Evolutionary conservation across 2,329 filamentous ascomycete genomes (phyloP), one percentile per base, ranked within the genome.

Genomic region (Trichoderma endophyticum): DNA sequence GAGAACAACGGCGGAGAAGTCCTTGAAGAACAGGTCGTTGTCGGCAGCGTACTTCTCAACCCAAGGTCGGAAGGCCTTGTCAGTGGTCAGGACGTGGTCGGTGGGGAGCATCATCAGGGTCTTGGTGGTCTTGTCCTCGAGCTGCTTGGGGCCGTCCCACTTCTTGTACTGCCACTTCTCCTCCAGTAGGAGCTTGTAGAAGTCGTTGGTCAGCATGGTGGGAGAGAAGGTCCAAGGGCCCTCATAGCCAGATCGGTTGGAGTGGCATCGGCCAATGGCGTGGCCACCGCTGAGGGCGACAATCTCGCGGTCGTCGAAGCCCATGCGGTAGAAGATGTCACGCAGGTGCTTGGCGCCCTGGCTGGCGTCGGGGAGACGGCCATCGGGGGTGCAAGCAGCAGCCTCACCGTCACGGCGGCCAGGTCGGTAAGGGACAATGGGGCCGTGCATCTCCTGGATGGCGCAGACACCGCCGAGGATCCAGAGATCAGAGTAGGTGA

Each of bases 61-160:
- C 78, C 89, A 91, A 79, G 89, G 85, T 84, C 88, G 90, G 87
- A 98, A 97, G 76, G 86, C 86, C 88, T 95, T 95, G 85, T 98
- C 95, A 85, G 95, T 89, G 79, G 97, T 84, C 71, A 98, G 86
- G 71, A 92, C 92, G 84, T 97, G 90, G 80, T 99, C 95, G 75
- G 94, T 92, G 68, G 96, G 96, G 82, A 99, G 86, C 95, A 99
- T 98, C 96, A 99, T 98, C 78, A 98, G 85, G 56, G 88, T 87
- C 89, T 97, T 95, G 79, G 91, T 93, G 79, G 86, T 89, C 85
- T 93, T 92, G 84, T 98, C 95, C 84, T 97, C 91, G 81, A 92
- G 95, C 88, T 90, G 95, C 84, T 91, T 90, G 76, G 94, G 94
- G 32, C 96, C 95, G 78, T 95, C 90, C 95, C 94, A 97, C 88